These are phyloP conservation scores for Adansonia grandidieri DNA, from an alignment of 441 rosid genomes.

Conservation along the genomic window DNA sequence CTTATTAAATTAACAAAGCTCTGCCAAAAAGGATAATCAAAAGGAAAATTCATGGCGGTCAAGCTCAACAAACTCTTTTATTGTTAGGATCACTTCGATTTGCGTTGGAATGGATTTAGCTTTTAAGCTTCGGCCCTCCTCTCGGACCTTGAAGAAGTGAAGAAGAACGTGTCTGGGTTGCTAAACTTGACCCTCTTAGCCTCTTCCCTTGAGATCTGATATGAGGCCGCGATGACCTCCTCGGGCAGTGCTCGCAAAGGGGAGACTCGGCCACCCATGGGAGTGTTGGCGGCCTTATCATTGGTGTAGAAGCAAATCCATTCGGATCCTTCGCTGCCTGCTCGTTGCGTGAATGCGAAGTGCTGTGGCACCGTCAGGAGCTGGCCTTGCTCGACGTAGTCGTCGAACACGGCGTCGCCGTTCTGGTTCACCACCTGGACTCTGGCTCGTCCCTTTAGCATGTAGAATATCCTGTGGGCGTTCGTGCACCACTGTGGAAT, in stretches of 20 bases:
- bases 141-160: conserved; percentile 31
- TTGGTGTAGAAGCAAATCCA: conserved; percentile 74
- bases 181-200: conserved; percentile 58
- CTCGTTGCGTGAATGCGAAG: conserved; percentile 55
- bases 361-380: conserved; percentile 65
- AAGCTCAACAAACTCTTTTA: background rate
- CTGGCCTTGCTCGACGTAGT: conserved; percentile 55
- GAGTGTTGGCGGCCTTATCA: conserved; percentile 53
- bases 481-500: conserved; percentile 70
- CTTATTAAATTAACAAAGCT: background rate
- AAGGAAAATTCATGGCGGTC: background rate
- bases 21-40: background rate
- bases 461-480: conserved; percentile 67
- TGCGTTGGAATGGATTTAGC: background rate
- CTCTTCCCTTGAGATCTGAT: conserved; percentile 55
- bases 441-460: conserved; percentile 51
- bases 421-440: conserved; percentile 63
- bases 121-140: conserved; percentile 42
- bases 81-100: background rate
- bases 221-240: conserved; percentile 58
- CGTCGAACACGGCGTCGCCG: conserved; percentile 63
- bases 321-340: conserved; percentile 51
- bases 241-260: conserved; percentile 56
- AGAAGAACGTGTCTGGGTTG: conserved; percentile 47
- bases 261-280: conserved; percentile 62